Conservation (phyloP, 768 basidiomycete species). For the Leucocoprinus leucothites region DNA sequence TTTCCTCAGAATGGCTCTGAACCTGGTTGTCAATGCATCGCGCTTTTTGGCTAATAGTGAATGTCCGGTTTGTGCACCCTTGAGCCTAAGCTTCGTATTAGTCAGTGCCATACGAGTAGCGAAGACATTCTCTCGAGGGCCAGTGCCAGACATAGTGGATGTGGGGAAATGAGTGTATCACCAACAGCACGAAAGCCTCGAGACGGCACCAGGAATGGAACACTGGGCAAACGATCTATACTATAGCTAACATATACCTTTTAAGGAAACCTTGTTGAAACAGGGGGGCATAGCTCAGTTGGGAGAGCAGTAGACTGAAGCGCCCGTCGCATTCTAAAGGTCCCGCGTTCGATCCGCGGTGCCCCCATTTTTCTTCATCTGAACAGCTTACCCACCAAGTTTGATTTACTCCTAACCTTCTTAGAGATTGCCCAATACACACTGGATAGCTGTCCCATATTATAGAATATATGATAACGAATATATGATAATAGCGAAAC, state of each 20-base stretch:
- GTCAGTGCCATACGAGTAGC: conserved; percentile 97
- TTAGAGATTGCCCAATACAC: no score
- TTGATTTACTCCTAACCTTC: no score
- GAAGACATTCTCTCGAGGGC: conserved; percentile 89
- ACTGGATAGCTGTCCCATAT: no score
- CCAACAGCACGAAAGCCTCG: neutral
- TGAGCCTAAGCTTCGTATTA: conserved; percentile 85
- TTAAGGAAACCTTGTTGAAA: no score
- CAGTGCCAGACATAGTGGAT: conserved; percentile 78
- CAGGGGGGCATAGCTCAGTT: conserved; percentile 71
- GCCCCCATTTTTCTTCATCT: conserved; percentile 44
- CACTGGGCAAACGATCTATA: no score
- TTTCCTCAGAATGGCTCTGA: conserved; percentile 90
- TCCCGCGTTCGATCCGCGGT: conserved; percentile 76
- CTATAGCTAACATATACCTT: no score
- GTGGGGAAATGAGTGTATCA: conserved; percentile 6
- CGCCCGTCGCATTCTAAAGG: conserved; percentile 46
- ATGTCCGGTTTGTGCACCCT: conserved; percentile 93
- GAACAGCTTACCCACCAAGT: no score
- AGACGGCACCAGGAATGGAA: neutral
- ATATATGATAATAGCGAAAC: no score
- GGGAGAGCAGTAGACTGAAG: conserved; percentile 70
- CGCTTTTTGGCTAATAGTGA: conserved; percentile 96
- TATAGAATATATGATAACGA: no score
- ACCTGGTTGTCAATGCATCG: conserved; percentile 93